Evolutionary conservation across 2,329 filamentous ascomycete genomes (phyloP).

Genomic region (Paecilomyces sp.): DNA sequence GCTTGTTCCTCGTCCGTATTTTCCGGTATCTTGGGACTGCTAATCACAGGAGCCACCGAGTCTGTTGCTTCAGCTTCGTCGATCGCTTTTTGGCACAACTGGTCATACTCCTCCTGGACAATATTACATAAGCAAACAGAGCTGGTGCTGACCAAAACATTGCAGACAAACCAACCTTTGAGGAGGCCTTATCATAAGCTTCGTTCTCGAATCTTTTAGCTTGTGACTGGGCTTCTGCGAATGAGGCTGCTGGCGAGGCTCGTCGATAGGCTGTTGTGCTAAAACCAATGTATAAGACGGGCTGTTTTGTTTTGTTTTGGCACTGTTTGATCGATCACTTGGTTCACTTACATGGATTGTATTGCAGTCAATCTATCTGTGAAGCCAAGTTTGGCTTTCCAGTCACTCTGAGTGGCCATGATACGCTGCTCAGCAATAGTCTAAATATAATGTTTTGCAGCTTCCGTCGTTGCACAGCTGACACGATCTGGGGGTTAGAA

Average conservation of each 20-base stretch:
- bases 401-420: conserved; percentile 33
- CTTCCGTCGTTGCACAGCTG: not conserved
- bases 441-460: not conserved
- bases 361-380: conserved; percentile 58
- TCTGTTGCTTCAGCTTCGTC: conserved; percentile 21
- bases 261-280: conserved; percentile 45
- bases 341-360: conserved; percentile 49
- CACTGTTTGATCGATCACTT: not conserved
- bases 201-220: conserved; percentile 58
- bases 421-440: conserved; percentile 27
- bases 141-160: not conserved
- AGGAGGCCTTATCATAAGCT: conserved; percentile 29
- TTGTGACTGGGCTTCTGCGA: conserved; percentile 44
- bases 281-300: conserved; percentile 10
- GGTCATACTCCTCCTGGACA: conserved; percentile 50
- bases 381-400: conserved; percentile 50
- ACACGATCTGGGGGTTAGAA: conserved; percentile 3
- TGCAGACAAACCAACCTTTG: conserved; percentile 23
- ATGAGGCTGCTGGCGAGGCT: conserved; percentile 36
- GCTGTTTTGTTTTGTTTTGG: not conserved
- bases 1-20: conserved; percentile 15
- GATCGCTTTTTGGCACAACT: conserved; percentile 33
- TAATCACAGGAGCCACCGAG: conserved; percentile 15
- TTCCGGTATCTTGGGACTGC: conserved; percentile 11
- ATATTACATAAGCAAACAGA: conserved; percentile 12